These are phyloP conservation scores for Aphanomyces astaci DNA, from an alignment of 352 stramenopile species.

Conservation along the genomic window DNA sequence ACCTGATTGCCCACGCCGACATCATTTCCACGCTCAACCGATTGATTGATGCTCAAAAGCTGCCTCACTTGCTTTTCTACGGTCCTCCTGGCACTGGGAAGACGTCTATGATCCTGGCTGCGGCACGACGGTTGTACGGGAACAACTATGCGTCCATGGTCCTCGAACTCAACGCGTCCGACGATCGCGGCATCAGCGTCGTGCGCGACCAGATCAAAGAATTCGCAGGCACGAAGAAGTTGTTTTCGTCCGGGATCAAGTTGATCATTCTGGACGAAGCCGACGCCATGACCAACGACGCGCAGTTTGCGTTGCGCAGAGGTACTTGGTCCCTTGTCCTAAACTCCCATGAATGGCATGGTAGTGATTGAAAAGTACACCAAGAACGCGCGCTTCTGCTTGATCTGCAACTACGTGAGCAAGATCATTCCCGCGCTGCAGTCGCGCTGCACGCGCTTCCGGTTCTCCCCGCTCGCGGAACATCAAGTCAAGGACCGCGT, in stretches of 20 bases:
- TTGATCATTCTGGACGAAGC: constrained; percentile 98
- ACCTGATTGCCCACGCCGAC: constrained; percentile 95
- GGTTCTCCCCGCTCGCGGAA: constrained; percentile 67
- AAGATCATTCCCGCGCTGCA: constrained; percentile 98
- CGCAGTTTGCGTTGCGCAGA: constrained; percentile 92
- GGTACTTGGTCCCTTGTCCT: constrained; percentile 27
- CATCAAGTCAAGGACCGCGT: constrained; percentile 69
- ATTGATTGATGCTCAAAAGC: constrained; percentile 94
- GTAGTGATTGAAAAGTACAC: constrained; percentile 99
- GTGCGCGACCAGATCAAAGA: constrained; percentile 98
- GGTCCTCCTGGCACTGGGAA: constrained; percentile 95
- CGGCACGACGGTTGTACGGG: constrained; percentile 92
- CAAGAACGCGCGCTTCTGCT: constrained; percentile 95
- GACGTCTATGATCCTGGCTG: constrained; percentile 96
- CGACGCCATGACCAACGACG: constrained; percentile 97
- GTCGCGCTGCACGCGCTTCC: constrained; percentile 91
- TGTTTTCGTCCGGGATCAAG: constrained; percentile 93
- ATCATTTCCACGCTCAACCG: constrained; percentile 95
- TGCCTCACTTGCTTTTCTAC: constrained; percentile 97
- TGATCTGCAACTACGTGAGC: constrained; percentile 99
- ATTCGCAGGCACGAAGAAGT: constrained; percentile 95
- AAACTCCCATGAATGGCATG: neutral
- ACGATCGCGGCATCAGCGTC: constrained; percentile 95
- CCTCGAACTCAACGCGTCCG: constrained; percentile 95
- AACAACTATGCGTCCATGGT: constrained; percentile 93